Evolutionary conservation across 176 grass and related monocot species (phyloP), one percentile per base, ranked within the genome.

Genomic region (Musa itinerans): DNA sequence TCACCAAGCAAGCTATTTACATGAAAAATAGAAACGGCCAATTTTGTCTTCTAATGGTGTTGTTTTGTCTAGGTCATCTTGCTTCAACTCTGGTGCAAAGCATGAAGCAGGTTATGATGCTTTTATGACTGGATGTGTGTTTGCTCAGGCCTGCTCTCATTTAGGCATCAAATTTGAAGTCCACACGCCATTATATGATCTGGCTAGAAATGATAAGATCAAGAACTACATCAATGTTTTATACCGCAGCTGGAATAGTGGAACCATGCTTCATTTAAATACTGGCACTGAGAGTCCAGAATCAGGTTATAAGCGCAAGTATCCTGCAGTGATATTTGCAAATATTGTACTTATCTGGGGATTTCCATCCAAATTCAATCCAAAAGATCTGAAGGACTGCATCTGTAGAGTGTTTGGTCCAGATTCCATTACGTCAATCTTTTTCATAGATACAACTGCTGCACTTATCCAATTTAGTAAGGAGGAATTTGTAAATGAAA

Each of bases 41-140:
- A 75, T 19, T 75, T 55, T 27, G 26, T 22, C 72, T 74, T 25
- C 14, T 15, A 82, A 23, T 1, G 27, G 51, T 83, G 59, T 62
- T 84, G 12, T 82, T 71, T 17, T 49, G 10, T 83, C 71, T 86
- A 97, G 94, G 72, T 91, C 86, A 68, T 96, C 87, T 86, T 82
- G 69, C 78, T 97, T 97, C 76, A 83, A 87, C 71, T 93, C 94
- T 29, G 94, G 90, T 77, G 85, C 88, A 43, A 93, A 93, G 74
- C 94, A 98, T 13, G 90, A 98, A 84, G 94, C 94, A 80, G 90
- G 94, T 23, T 98, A 89, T 63, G 94, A 98, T 85, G 90, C 94
- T 53, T 98, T 91, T 83, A 98, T 98, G 94, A 93, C 94, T 43
- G 94, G 94, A 75, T 93, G 94, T 82, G 78, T 98, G 63, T 98